A percentile compares a stretch with the other conserved stretches of the same genome.
phyloP scores from a whole-genome alignment of 306 rosid genomes.

The Citrullus colocynthis region DNA sequence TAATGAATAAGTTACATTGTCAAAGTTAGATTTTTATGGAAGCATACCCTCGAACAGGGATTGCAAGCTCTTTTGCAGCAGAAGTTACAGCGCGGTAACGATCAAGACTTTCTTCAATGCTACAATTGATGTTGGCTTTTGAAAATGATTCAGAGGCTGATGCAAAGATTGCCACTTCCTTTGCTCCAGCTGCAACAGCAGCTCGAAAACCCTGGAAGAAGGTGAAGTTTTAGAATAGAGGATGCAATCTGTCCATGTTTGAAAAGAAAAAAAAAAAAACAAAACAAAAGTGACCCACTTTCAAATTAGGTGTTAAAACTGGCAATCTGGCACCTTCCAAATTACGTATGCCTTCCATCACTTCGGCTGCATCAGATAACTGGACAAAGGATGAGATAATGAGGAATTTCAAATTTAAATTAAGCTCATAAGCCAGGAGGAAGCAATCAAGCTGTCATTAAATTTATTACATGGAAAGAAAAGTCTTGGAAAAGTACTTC shows the following conservation, averaged over 20 bases:
- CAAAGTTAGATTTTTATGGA: background rate
- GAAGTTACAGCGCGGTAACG: conserved; percentile 55
- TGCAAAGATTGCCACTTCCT: conserved; percentile 78
- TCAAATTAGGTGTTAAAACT: conserved; percentile 77
- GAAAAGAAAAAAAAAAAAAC: background rate
- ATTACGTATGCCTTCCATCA: conserved; percentile 52
- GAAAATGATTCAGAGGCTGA: conserved; percentile 93
- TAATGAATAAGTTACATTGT: too few species aligned
- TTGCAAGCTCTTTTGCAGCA: conserved; percentile 64
- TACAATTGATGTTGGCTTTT: conserved; percentile 76
- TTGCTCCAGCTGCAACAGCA: conserved; percentile 81
- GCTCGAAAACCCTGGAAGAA: conserved; percentile 69
- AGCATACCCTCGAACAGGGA: conserved; percentile 83
- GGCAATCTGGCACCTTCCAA: conserved; percentile 59
- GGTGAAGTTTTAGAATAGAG: conserved; percentile 11
- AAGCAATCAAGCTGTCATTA: too few species aligned
- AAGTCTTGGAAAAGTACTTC: too few species aligned
- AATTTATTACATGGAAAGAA: too few species aligned
- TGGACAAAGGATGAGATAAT: conserved; percentile 1
- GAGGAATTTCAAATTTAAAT: too few species aligned
- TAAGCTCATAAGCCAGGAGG: too few species aligned
- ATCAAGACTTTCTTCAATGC: conserved; percentile 66
- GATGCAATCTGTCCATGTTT: background rate
- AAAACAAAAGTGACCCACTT: conserved; percentile 24
- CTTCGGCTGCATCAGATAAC: conserved; percentile 85